A percentile compares a stretch with the other conserved stretches of the same genome.
These are phyloP conservation scores for Aspergillus sp. DNA, from an alignment of 2,329 filamentous ascomycete species.

Conservation along the genomic window DNA sequence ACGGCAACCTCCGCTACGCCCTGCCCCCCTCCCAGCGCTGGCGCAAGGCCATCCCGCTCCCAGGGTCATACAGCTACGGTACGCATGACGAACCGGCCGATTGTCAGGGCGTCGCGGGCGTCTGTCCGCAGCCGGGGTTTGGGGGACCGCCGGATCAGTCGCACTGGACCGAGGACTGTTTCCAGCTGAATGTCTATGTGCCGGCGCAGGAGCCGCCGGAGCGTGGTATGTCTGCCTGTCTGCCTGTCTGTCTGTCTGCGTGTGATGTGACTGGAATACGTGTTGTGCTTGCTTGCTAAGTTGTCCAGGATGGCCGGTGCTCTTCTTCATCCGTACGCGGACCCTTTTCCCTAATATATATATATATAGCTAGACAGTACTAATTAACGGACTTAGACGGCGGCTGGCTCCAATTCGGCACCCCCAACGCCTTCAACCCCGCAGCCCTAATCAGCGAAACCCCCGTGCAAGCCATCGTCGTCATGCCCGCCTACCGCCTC, in stretches of 20 bases:
- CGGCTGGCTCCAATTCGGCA: constrained; percentile 51
- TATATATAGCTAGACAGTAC: background rate
- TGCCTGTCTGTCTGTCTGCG: constrained; percentile 12
- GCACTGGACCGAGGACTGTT: constrained; percentile 45
- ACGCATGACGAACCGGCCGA: constrained; percentile 40
- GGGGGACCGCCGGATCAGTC: constrained; percentile 22
- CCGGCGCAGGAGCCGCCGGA: constrained; percentile 40
- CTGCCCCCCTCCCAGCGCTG: constrained; percentile 46
- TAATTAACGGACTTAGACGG: constrained; percentile 31
- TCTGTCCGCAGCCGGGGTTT: constrained; percentile 46
- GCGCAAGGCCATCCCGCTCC: constrained; percentile 41
- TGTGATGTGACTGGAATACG: background rate
- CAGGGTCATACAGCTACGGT: constrained; percentile 45
- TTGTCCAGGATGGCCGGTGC: constrained; percentile 46
- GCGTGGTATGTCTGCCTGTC: constrained; percentile 15
- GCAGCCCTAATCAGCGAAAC: constrained; percentile 44
- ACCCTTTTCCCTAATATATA: background rate
- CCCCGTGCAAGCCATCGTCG: constrained; percentile 42
- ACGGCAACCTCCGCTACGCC: constrained; percentile 50
- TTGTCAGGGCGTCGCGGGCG: constrained; percentile 31
- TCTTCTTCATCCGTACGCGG: constrained; percentile 48
- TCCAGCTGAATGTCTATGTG: constrained; percentile 50
- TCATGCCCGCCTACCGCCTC: constrained; percentile 50
- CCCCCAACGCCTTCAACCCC: constrained; percentile 41
- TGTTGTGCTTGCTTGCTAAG: no score